A percentile compares a stretch with the other conserved stretches of the same genome.
These are phyloP conservation scores for Claviceps sp. DNA, from an alignment of 2,329 filamentous ascomycete species.

Conservation along the genomic window DNA sequence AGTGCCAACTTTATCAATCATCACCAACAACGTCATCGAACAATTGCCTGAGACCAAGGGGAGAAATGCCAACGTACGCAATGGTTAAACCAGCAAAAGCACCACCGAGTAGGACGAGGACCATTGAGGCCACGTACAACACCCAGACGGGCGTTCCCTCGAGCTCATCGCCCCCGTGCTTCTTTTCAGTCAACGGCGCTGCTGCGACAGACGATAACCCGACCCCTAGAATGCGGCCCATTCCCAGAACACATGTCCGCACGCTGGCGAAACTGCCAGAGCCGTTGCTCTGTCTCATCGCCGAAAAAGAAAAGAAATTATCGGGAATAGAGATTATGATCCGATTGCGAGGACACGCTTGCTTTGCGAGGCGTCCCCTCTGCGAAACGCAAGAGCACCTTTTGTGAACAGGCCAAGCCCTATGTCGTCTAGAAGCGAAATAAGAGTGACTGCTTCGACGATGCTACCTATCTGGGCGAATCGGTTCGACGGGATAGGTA, in stretches of 20 bases:
- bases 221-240: slow-evolving; percentile 37
- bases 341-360: neutral
- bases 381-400: neutral
- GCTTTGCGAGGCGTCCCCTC: neutral
- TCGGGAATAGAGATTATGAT: neutral
- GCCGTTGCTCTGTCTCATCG: slow-evolving; percentile 15
- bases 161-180: slow-evolving; percentile 32
- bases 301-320: neutral
- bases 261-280: slow-evolving; percentile 24
- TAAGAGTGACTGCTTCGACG: neutral
- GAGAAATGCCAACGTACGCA: slow-evolving; percentile 40
- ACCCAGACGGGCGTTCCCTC: slow-evolving; percentile 61
- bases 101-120: slow-evolving; percentile 75
- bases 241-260: slow-evolving; percentile 36
- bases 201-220: slow-evolving; percentile 35
- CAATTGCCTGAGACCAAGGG: neutral
- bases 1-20: neutral
- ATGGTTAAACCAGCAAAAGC: slow-evolving; percentile 92
- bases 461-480: neutral
- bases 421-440: neutral
- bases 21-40: neutral
- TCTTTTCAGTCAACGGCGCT: slow-evolving; percentile 25
- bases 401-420: neutral
- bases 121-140: slow-evolving; percentile 64
- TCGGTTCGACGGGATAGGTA: neutral